Conservation (phyloP, 1,284 basidiomycete genomes). For the Taiwanofungus camphoratus region DNA sequence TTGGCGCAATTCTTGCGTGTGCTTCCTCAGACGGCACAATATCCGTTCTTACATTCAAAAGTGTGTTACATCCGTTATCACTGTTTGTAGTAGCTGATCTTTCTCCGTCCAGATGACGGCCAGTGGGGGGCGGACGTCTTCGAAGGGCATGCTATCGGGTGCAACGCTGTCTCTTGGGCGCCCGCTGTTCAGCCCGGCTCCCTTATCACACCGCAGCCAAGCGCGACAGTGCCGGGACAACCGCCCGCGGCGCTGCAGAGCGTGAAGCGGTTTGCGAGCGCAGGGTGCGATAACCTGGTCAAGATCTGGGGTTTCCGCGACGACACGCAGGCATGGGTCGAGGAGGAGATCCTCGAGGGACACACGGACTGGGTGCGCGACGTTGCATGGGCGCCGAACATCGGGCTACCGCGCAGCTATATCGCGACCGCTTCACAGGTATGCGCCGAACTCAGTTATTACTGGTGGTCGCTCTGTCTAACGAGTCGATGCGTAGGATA, state of each 20-base stretch:
- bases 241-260: conserved; percentile 35
- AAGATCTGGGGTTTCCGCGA: conserved; percentile 90
- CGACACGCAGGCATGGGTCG: conserved; percentile 78
- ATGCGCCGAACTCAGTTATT: conserved; percentile 16
- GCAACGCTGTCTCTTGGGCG: conserved; percentile 97
- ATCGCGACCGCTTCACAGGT: conserved; percentile 94
- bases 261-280: conserved; percentile 88
- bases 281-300: conserved; percentile 94
- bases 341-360: conserved; percentile 84
- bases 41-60: conserved; percentile 96
- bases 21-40: conserved; percentile 98
- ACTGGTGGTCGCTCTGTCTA: neutral
- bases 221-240: conserved; percentile 39
- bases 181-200: conserved; percentile 87
- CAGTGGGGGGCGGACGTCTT: conserved; percentile 96
- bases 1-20: conserved; percentile 94
- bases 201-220: conserved; percentile 56
- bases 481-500: conserved; percentile 55
- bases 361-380: conserved; percentile 98
- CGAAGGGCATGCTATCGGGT: conserved; percentile 93
- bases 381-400: conserved; percentile 96
- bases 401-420: conserved; percentile 90
- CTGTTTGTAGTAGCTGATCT: neutral
- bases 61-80: conserved; percentile 39
- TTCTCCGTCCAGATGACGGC: conserved; percentile 71